phyloP scores from a whole-genome alignment of 2,329 filamentous ascomycete species.

The Cladophialophora carrionii region DNA sequence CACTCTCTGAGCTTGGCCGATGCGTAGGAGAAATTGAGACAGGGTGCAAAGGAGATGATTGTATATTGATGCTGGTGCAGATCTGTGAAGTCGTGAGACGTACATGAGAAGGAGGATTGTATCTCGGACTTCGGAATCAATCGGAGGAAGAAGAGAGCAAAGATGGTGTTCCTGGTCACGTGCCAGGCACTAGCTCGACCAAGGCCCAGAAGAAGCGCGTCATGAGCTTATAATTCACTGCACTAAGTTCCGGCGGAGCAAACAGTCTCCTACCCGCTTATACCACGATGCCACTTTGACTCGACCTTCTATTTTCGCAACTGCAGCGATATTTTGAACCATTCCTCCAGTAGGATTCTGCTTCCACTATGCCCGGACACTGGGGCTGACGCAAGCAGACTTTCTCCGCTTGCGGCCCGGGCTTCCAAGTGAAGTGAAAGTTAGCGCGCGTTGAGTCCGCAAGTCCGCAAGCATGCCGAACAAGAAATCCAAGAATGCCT shows the following conservation, averaged over 20 bases:
- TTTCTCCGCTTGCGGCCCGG: background rate
- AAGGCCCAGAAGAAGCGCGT: background rate
- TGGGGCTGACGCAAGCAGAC: constrained; percentile 13
- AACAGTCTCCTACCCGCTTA: background rate
- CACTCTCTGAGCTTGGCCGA: constrained; percentile 13
- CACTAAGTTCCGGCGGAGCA: background rate
- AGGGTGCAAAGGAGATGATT: background rate
- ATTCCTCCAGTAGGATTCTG: background rate
- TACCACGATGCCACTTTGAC: background rate
- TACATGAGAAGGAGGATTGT: background rate
- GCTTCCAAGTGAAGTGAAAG: background rate
- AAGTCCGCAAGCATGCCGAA: constrained; percentile 23
- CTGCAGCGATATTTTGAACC: background rate
- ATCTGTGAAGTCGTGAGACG: no score
- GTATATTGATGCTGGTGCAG: no score
- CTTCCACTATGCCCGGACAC: constrained; percentile 18
- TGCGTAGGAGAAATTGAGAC: no score
- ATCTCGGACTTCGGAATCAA: no score
- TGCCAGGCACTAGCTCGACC: background rate
- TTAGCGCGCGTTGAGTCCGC: background rate
- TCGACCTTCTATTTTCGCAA: background rate
- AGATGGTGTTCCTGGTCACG: background rate
- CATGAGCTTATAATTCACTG: background rate
- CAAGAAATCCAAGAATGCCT: constrained; percentile 30
- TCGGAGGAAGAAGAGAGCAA: no score